A percentile compares a stretch with the other conserved stretches of the same genome.
Evolutionary conservation across 139 green algal species (phyloP).

Genomic region (Picochlorum costavermella): DNA sequence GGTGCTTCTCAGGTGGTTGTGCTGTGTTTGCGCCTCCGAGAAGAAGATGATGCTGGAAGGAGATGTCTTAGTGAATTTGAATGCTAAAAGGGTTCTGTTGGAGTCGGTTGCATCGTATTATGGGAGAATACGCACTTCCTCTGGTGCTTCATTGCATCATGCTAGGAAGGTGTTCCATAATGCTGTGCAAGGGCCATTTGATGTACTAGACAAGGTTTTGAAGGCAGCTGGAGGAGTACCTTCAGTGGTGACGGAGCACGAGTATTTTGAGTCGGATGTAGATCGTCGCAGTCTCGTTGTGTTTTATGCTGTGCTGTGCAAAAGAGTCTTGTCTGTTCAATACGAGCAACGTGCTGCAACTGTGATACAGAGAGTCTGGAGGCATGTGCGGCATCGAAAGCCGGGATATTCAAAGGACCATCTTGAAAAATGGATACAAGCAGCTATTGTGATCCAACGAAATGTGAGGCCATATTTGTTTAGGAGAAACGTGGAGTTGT

Average conservation of each 20-base stretch:
- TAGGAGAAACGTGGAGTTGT: conserved; percentile 8
- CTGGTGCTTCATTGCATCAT: too few species aligned
- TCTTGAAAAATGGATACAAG: conserved; percentile 40
- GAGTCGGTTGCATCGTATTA: too few species aligned
- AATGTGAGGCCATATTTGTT: conserved; percentile 28
- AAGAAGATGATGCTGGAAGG: too few species aligned
- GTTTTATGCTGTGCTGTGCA: conserved; percentile 62
- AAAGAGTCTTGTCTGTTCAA: conserved; percentile 30
- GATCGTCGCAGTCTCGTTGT: conserved; percentile 60
- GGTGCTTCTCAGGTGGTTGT: too few species aligned
- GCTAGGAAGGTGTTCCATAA: too few species aligned
- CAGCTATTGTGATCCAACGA: conserved; percentile 39
- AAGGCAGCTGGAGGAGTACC: neutral
- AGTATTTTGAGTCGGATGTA: conserved; percentile 41
- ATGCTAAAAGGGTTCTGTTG: too few species aligned
- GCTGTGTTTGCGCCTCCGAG: too few species aligned
- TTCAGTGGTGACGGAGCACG: conserved; percentile 34
- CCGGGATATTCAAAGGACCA: conserved; percentile 23
- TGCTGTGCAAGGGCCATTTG: too few species aligned
- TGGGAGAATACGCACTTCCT: too few species aligned
- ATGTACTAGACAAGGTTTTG: too few species aligned
- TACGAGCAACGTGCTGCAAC: conserved; percentile 60
- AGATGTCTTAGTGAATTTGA: too few species aligned
- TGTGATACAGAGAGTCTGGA: conserved; percentile 52
- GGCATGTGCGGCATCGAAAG: conserved; percentile 10